These are phyloP conservation scores for Xylaria sp. DNA, from an alignment of 2,329 filamentous ascomycete genomes.

Conservation along the genomic window DNA sequence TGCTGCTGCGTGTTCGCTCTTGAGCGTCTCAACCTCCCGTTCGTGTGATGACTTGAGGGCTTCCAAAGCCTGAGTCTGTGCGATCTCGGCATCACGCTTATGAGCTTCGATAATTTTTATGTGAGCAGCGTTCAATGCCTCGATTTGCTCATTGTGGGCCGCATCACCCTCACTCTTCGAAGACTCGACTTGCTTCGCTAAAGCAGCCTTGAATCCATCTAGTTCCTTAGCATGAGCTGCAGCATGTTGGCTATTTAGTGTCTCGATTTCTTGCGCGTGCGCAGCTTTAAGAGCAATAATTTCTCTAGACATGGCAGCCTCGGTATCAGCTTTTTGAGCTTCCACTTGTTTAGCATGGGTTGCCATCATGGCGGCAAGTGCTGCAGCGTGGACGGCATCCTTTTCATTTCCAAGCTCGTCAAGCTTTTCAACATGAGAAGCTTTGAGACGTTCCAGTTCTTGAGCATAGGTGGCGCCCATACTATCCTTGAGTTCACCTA, in stretches of 20 bases:
- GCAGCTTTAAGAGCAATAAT: slow-evolving; percentile 45
- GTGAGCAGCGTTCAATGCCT: slow-evolving; percentile 48
- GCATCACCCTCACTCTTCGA: slow-evolving; percentile 49
- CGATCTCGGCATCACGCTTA: slow-evolving; percentile 47
- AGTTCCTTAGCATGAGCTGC: slow-evolving; percentile 48
- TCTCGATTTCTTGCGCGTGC: slow-evolving; percentile 48
- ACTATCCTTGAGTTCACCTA: slow-evolving; percentile 37
- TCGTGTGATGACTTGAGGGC: slow-evolving; percentile 48
- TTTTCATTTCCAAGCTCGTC: slow-evolving; percentile 42
- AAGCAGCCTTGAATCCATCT: slow-evolving; percentile 48
- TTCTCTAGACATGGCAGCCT: slow-evolving; percentile 45
- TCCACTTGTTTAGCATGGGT: slow-evolving; percentile 47
- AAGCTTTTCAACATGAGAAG: slow-evolving; percentile 39
- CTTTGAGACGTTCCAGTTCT: slow-evolving; percentile 40
- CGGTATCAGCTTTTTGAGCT: slow-evolving; percentile 43
- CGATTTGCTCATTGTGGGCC: slow-evolving; percentile 47
- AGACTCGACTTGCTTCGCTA: slow-evolving; percentile 50
- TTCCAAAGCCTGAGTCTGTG: slow-evolving; percentile 44
- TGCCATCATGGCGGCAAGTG: slow-evolving; percentile 44
- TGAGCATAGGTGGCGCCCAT: slow-evolving; percentile 35
- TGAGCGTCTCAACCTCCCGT: slow-evolving; percentile 45
- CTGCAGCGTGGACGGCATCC: slow-evolving; percentile 42
- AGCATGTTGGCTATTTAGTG: slow-evolving; percentile 46
- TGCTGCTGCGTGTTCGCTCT: slow-evolving; percentile 43
- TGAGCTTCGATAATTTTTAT: slow-evolving; percentile 49